Evolutionary conservation across 192 early-diverging fungal species (phyloP).

Genomic region (Backusella parvicylindrica): DNA sequence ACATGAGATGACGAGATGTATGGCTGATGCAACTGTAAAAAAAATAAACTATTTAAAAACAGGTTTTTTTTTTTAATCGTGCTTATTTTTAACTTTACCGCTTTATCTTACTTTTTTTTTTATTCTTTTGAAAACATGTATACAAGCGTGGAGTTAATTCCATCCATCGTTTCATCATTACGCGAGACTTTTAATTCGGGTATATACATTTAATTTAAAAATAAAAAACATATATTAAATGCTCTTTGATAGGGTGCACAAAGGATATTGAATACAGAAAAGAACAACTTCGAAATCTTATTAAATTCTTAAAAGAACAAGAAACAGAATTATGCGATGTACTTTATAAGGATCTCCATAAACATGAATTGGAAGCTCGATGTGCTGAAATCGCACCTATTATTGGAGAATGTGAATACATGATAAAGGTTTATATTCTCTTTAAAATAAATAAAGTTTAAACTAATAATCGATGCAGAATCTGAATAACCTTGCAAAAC

Average conservation of each 20-base stretch:
- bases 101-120: not conserved
- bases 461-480: constrained; percentile 34
- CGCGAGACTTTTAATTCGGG: not conserved
- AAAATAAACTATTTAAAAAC: not conserved
- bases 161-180: not conserved
- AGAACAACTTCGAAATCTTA: not conserved
- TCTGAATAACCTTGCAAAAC: constrained; percentile 55
- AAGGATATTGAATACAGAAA: not conserved
- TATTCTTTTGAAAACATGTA: not conserved
- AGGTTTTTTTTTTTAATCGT: not conserved
- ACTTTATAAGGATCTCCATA: not conserved
- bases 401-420: not conserved
- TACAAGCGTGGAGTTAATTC: not conserved
- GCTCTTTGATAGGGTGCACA: not conserved
- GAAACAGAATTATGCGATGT: not conserved
- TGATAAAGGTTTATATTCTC: constrained; percentile 1
- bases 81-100: not conserved
- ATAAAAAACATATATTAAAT: not conserved
- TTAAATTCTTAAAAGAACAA: not conserved
- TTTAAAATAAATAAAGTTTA: not conserved
- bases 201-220: not conserved
- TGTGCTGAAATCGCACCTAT: constrained; percentile 5
- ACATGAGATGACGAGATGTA: not conserved
- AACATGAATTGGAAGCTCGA: not conserved
- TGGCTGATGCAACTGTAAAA: not conserved